A percentile compares a stretch with the other conserved stretches of the same genome.
Conservation (phyloP, 2,329 filamentous ascomycete genomes). For the Diaporthe sp. region DNA sequence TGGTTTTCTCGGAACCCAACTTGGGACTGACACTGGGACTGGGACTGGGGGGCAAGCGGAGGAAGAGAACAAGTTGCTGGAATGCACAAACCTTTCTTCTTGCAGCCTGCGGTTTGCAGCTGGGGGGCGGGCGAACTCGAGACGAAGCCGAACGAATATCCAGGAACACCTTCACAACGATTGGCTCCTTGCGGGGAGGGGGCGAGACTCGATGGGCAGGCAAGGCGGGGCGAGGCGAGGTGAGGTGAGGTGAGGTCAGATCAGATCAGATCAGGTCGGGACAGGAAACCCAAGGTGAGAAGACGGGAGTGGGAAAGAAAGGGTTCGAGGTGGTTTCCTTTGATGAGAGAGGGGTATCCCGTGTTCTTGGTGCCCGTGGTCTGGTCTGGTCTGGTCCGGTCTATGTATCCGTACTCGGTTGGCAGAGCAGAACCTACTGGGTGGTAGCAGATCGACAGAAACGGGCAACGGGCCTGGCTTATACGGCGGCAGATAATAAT, state of each 20-base stretch:
- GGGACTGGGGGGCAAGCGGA: background rate
- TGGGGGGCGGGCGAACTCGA: background rate
- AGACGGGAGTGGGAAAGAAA: background rate
- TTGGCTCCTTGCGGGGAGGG: background rate
- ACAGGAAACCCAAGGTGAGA: constrained; percentile 1
- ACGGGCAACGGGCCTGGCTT: constrained; percentile 11
- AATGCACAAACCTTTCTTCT: constrained; percentile 10
- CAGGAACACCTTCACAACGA: background rate
- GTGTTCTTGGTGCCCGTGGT: constrained; percentile 9
- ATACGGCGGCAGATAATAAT: constrained; percentile 2
- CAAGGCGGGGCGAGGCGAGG: background rate
- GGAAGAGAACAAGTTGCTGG: background rate
- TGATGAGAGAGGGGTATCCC: constrained; percentile 27
- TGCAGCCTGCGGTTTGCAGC: background rate
- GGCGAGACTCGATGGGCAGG: background rate
- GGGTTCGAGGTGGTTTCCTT: background rate
- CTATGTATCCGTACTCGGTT: constrained; percentile 14
- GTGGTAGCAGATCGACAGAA: constrained; percentile 12
- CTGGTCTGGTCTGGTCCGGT: constrained; percentile 18
- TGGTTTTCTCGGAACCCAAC: background rate
- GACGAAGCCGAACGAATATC: background rate
- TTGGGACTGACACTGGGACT: background rate
- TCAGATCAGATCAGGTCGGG: background rate
- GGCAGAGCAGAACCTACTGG: constrained; percentile 20
- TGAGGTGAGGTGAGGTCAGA: background rate